Evolutionary conservation across 1,284 basidiomycete species (phyloP).

Genomic region (Pterulicium gracile): DNA sequence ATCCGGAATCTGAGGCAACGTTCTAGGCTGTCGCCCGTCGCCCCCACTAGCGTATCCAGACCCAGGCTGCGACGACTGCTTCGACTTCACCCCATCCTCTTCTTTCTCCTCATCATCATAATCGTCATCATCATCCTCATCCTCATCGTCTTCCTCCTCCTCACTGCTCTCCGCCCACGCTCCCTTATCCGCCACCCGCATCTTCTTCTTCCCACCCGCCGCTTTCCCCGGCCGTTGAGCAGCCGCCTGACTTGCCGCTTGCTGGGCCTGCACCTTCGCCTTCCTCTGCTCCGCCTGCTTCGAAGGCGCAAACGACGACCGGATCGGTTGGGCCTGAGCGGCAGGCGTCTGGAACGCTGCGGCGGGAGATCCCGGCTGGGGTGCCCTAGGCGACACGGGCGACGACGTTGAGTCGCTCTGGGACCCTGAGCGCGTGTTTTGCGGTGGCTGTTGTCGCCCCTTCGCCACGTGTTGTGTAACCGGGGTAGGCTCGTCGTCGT

Average conservation of each 20-base stretch:
- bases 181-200: conserved; percentile 28
- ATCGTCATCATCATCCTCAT: conserved; percentile 63
- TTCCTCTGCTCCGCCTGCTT: conserved; percentile 75
- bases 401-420: conserved; percentile 7
- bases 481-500: conserved; percentile 25
- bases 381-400: conserved; percentile 5
- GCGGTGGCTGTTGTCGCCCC: conserved; percentile 19
- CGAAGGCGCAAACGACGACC: conserved; percentile 79
- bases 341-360: background rate
- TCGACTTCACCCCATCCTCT: background rate
- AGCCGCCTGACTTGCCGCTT: conserved; percentile 67
- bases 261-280: conserved; percentile 71
- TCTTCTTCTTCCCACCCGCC: conserved; percentile 45
- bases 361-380: conserved; percentile 15
- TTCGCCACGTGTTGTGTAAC: conserved; percentile 12
- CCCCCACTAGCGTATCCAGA: too few species aligned
- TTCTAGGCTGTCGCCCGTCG: conserved; percentile 31
- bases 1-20: conserved; percentile 33
- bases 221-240: conserved; percentile 58
- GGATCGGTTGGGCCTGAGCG: conserved; percentile 27
- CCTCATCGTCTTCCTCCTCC: conserved; percentile 75
- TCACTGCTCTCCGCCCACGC: conserved; percentile 72
- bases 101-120: conserved; percentile 42
- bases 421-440: conserved; percentile 11
- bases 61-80: conserved; percentile 13